A percentile compares a stretch with the other conserved stretches of the same genome.
phyloP scores from a whole-genome alignment of 208 protist genomes.

The Vickermania ingenoplastis region DNA sequence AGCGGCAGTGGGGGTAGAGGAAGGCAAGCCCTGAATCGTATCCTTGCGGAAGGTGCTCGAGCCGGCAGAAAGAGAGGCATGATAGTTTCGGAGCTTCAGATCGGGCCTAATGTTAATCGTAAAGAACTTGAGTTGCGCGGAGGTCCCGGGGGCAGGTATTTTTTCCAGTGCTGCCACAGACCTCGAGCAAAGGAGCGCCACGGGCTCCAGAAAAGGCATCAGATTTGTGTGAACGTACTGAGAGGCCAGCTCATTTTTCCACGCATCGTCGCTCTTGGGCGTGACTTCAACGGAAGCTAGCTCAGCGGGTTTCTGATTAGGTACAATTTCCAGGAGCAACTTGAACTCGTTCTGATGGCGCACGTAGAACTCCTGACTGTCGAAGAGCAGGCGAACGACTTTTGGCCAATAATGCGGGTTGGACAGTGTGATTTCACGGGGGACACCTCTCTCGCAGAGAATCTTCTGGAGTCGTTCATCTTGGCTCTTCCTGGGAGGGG shows the following conservation, averaged over 20 bases:
- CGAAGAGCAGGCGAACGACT: neutral
- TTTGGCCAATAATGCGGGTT: neutral
- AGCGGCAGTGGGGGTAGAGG: neutral
- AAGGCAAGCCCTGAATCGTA: neutral
- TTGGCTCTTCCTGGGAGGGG: neutral
- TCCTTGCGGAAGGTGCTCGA: neutral
- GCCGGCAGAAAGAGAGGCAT: neutral
- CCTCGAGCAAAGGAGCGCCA: neutral
- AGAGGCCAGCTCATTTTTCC: neutral
- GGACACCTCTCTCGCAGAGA: neutral
- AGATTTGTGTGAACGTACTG: neutral
- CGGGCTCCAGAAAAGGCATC: neutral
- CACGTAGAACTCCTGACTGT: neutral
- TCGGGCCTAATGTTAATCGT: neutral
- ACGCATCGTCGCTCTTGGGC: neutral
- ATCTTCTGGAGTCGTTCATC: neutral
- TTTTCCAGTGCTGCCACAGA: neutral
- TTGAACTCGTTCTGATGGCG: neutral
- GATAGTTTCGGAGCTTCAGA: neutral
- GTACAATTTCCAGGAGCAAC: neutral
- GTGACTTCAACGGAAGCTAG: neutral
- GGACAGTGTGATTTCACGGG: neutral
- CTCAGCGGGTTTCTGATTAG: neutral
- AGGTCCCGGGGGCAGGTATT: neutral
- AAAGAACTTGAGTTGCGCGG: neutral